Base-by-base conservation (phyloP, 2,329 filamentous ascomycete genomes). In the Torrubiella hemipterigena region DNA sequence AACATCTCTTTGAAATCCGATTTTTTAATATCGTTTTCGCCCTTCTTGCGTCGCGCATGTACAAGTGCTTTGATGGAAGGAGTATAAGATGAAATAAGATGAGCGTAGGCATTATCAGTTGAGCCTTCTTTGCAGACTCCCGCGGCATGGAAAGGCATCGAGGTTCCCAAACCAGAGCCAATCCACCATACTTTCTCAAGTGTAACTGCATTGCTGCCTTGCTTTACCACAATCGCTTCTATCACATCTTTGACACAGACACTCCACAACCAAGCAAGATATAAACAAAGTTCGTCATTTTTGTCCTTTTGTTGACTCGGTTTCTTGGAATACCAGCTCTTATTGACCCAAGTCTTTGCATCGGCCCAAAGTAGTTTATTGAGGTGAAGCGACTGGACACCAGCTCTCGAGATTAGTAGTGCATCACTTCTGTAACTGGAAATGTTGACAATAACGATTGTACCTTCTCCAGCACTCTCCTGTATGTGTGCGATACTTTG, bases 111-210 rank as follows among this genome's bases (percentile, higher is more conserved):
- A 17, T 27, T 31, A 8, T 18, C 24, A 10, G 24, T 25, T 15
- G 28, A 33, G 22, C 23, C 22, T 8, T 10, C 18, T 13, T 7
- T 12, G 18, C 31, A 29, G n/a, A 14, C 23, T 18, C 31, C 34
- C 16, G 37, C 37, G 13, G 34, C 37, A 32, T 39, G 37, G 29
- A 39, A 39, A 9, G 37, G 37, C 30, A 39, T 32, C 12, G 37
- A 39, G 32, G 28, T 23, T 14, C 28, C 37, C 7, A 35, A 24
- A 8, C 37, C 37, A 18, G 26, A 30, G 17, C 37, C 37, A 17
- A 37, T 37, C 37, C 34, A 39, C 37, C 37, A 39, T 7, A 39
- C 31, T 17, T 34, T 14, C 5, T 31, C 30, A 27, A 37, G 25
- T 17, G 26, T 22, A 12, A 32, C 21, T 29, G 22, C 19, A 17